Conservation (phyloP, 2,329 filamentous ascomycete species). For the Phialocephala sp. region DNA sequence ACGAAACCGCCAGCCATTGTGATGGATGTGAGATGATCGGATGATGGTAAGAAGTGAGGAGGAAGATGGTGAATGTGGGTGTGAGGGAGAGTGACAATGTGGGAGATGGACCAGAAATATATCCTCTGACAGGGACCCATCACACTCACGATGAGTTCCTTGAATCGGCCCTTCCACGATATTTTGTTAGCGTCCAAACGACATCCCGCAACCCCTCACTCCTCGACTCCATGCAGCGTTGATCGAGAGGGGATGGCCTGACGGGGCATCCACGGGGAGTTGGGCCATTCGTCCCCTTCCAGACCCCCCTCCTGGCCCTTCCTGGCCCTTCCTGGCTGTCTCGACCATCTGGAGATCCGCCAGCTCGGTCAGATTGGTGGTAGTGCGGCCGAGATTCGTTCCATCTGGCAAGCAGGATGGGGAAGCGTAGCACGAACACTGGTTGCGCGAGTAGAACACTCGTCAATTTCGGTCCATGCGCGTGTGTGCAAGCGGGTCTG, state of each 20-base stretch:
- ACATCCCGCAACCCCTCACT: slow-evolving; percentile 17
- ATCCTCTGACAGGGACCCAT: background rate
- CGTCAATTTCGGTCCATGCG: slow-evolving; percentile 8
- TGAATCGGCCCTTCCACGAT: slow-evolving; percentile 24
- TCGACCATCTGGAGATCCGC: slow-evolving; percentile 16
- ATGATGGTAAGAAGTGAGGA: slow-evolving; percentile 7
- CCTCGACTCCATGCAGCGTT: slow-evolving; percentile 20
- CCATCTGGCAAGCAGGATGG: background rate
- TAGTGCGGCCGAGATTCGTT: slow-evolving; percentile 20
- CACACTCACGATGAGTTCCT: background rate
- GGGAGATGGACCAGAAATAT: slow-evolving; percentile 9
- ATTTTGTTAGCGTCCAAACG: slow-evolving; percentile 5
- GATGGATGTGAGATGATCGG: slow-evolving; percentile 7
- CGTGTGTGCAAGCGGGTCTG: background rate
- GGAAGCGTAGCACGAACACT: background rate
- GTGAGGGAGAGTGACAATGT: background rate
- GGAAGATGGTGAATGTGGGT: background rate
- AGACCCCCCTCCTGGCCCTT: no score
- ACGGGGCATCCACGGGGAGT: slow-evolving; percentile 16
- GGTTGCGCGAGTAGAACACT: background rate
- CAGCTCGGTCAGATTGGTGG: slow-evolving; percentile 19
- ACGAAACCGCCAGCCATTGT: slow-evolving; percentile 35
- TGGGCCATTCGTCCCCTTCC: background rate
- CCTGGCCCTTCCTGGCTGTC: slow-evolving; percentile 3
- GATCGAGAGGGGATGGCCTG: background rate